These are phyloP conservation scores for Lotmaria passim DNA, from an alignment of 208 protist species.

Conservation along the genomic window DNA sequence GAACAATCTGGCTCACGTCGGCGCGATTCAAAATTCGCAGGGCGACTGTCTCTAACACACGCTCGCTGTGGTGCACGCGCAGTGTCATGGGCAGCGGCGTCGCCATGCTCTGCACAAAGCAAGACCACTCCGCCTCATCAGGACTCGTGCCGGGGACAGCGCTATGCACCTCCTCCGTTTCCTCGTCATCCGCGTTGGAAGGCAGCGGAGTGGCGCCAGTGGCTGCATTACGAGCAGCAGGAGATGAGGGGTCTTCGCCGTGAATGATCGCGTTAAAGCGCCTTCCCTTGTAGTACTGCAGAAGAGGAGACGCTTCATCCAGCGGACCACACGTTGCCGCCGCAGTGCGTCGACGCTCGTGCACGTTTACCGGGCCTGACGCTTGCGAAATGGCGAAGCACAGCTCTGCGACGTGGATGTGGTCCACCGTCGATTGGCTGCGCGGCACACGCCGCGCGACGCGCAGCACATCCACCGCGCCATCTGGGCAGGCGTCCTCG, in stretches of 20 bases:
- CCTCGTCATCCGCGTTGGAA: neutral
- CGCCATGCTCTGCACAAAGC: conserved; percentile 56
- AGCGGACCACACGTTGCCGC: conserved; percentile 38
- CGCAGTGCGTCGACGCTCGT: conserved; percentile 68
- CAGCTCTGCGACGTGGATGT: conserved; percentile 77
- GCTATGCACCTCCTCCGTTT: neutral
- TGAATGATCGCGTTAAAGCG: conserved; percentile 63
- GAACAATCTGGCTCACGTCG: conserved; percentile 40
- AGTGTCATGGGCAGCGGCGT: conserved; percentile 89
- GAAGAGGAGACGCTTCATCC: conserved; percentile 60
- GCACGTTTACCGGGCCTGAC: conserved; percentile 58
- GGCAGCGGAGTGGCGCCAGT: conserved; percentile 1
- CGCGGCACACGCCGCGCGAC: conserved; percentile 79
- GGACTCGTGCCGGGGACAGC: neutral
- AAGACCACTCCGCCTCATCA: conserved; percentile 60
- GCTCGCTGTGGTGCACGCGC: conserved; percentile 82
- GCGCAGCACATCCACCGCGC: conserved; percentile 59
- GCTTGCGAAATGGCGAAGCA: conserved; percentile 85
- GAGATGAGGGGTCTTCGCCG: conserved; percentile 43
- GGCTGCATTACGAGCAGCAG: conserved; percentile 22
- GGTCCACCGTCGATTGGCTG: conserved; percentile 72
- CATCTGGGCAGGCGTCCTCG: conserved; percentile 49
- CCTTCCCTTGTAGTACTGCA: conserved; percentile 83
- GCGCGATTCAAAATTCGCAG: conserved; percentile 40
- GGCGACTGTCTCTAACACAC: conserved; percentile 41